Base-by-base conservation (phyloP, 2,329 filamentous ascomycete genomes). In the Phyllosticta capitalensis region DNA sequence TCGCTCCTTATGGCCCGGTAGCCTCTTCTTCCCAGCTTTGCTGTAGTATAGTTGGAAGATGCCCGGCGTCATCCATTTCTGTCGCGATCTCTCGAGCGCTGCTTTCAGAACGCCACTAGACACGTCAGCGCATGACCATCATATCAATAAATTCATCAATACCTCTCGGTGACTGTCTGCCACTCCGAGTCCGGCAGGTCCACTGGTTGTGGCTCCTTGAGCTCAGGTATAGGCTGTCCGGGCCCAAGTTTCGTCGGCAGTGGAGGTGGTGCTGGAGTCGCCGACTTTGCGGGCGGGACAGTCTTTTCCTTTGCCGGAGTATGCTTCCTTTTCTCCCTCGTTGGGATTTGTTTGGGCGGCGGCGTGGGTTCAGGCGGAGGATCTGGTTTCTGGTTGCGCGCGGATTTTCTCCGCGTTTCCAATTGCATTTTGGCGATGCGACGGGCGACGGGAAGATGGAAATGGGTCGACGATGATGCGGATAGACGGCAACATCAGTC, bases 151-250 rank as follows among this genome's bases (percentile, higher is more conserved):
- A 21, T 19, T 21, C 7, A 9, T 21, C 62, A 68, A 64, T 73
- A 86, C 86, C 86, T 90, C 69, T 90, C 87, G 60, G 84, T 81
- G 49, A 92, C 79, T 22, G 83, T 83, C 73, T 92, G 89, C 67
- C 86, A 92, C 14, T 90, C 87, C 64, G 80, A 81, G 4, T 74
- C 68, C 0, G 85, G 75, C 6, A 92, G 76, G 62, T 85, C 79
- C 7, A 82, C 79, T 0, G 84, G 74, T 69, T 94, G 89, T 17
- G 84, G 78, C 54, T 83, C 79, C 64, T 86, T 81, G 14, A 91
- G 80, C 0, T 85, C 89, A 2, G 89, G 89, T 30, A 92, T 75
- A 17, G 88, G 85, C 67, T 87, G 83, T 54, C 84, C 85, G 1
- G 86, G 74, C 65, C 81, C 76, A 38, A 91, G 74, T 52, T 82